Base-by-base conservation (phyloP, 2,329 filamentous ascomycete genomes). In the Diplodia seriata region DNA sequence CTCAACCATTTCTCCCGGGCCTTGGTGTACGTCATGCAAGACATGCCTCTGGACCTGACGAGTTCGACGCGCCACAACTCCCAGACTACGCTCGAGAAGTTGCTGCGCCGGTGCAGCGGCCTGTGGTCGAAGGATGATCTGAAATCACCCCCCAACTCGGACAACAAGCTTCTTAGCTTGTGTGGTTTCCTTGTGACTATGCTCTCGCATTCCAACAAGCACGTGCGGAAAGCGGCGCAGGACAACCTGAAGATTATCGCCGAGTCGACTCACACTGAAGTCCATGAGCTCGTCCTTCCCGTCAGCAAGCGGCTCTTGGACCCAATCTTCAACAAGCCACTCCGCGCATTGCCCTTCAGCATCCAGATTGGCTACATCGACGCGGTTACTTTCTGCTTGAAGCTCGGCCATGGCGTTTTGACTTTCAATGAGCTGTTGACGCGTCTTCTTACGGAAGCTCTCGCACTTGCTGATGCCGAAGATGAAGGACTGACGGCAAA, bases 341-440 rank as follows among this genome's bases (percentile, higher is more conserved):
- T 99, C 23, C 88, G 95, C 70, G 96, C 95, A 0, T 83, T 99
- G 70, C 95, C 95, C 0, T 99, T 99, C 76, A 86, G 92, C 5
- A 94, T 93, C 2, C 96, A 99, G 81, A 99, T 99, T 72, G 96
- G 95, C 4, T 98, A 97, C 76, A 97, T 99, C 72, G 96, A 99
- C 77, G 95, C 95, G 0, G 93, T 99, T 76, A 97, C 93, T 0
- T 99, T 96, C 79, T 96, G 96, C 76, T 87, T 99, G 82, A 90
- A 90, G 68, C 85, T 99, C 59, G 94, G 96, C 77, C 89, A 90
- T 59, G 91, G 95, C 71, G 94, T 97, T 74, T 89, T 99, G 31
- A 88, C 90, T 8, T 97, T 98, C 77, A 95, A 97, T 72, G 94
- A 98, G 61, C 89, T 94, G 70, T 85, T 98, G 31, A 97, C 95